Evolutionary conservation across 305 asterid genomes (phyloP).

Genomic region (Fraxinus floribunda): DNA sequence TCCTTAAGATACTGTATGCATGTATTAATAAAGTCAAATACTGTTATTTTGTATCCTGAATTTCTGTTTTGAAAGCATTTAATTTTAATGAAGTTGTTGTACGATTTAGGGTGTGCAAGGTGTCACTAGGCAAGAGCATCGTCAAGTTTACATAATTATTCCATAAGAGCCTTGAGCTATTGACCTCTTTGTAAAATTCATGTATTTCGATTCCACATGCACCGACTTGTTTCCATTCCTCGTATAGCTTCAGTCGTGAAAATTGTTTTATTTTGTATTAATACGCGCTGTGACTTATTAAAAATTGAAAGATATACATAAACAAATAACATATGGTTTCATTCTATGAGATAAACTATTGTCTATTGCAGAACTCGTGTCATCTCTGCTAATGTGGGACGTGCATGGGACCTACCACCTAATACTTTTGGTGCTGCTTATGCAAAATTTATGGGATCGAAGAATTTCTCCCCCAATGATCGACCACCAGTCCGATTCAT

Average conservation of each 20-base stretch:
- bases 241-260: background rate
- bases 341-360: background rate
- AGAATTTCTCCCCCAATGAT: conserved; percentile 91
- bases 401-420: conserved; percentile 84
- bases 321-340: background rate
- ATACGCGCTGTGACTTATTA: background rate
- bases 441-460: conserved; percentile 89
- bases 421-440: conserved; percentile 97
- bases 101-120: background rate
- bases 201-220: background rate
- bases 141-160: background rate
- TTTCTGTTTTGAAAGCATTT: background rate
- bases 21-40: background rate
- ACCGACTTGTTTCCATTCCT: background rate
- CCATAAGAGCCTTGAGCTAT: background rate
- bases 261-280: background rate
- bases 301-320: background rate
- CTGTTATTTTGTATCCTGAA: background rate
- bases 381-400: conserved; percentile 70
- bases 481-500: conserved; percentile 93
- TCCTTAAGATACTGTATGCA: no score
- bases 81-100: no score
- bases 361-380: conserved; percentile 73
- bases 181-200: background rate
- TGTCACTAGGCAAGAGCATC: background rate